A percentile compares a stretch with the other conserved stretches of the same genome.
These are phyloP conservation scores for Prunella vulgaris DNA, from an alignment of 257 asterid genomes.

Conservation along the genomic window DNA sequence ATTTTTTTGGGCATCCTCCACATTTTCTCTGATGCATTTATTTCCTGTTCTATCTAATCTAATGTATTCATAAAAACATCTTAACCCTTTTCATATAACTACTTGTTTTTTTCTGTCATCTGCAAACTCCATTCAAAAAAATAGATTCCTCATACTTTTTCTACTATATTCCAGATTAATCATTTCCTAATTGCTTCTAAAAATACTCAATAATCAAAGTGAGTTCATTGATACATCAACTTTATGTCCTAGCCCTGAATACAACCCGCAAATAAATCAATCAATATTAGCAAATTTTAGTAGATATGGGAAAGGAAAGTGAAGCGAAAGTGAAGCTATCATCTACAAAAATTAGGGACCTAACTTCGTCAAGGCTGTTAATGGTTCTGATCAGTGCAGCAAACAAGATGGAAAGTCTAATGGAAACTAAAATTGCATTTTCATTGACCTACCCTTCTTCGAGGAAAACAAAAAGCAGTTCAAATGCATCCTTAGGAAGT, in stretches of 20 bases:
- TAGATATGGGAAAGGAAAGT: slow-evolving; percentile 1
- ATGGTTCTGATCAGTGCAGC: neutral
- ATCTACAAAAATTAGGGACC: neutral
- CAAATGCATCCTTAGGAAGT: slow-evolving; percentile 94
- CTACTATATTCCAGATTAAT: neutral
- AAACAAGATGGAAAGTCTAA: slow-evolving; percentile 10
- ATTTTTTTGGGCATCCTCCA: neutral
- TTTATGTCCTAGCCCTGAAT: neutral
- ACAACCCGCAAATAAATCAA: neutral
- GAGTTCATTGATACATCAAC: slow-evolving; percentile 7
- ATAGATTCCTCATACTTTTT: neutral
- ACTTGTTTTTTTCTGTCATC: neutral
- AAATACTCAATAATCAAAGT: neutral
- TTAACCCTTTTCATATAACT: neutral
- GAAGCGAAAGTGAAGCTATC: slow-evolving; percentile 6
- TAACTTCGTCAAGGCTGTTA: neutral
- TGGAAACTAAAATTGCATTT: slow-evolving; percentile 23
- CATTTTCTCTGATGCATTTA: neutral
- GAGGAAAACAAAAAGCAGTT: slow-evolving; percentile 64
- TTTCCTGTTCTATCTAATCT: neutral
- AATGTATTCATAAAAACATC: neutral
- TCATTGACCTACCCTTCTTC: slow-evolving; percentile 67
- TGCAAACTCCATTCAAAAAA: neutral
- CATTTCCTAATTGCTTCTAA: neutral
- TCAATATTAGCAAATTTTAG: neutral